These are phyloP conservation scores for Cercospora zeae-maydis DNA, from an alignment of 2,329 filamentous ascomycete species.

Conservation along the genomic window DNA sequence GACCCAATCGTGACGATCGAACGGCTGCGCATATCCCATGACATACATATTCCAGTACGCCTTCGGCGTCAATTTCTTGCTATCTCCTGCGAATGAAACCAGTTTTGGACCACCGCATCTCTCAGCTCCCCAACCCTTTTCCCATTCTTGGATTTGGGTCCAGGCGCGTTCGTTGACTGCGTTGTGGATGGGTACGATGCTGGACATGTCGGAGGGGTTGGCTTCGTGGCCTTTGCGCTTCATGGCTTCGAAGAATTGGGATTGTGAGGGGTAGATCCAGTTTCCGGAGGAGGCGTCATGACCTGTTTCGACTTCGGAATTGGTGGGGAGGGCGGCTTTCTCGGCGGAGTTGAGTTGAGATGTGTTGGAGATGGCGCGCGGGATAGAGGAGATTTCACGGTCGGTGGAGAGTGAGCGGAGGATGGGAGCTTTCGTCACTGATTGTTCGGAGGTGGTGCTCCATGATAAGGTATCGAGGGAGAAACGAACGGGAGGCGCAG, in stretches of 20 bases:
- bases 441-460: conserved; percentile 6
- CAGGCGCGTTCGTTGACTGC: conserved; percentile 97
- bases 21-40: conserved; percentile 84
- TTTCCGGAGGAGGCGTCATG: conserved; percentile 69
- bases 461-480: conserved; percentile 36
- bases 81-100: conserved; percentile 73
- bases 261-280: conserved; percentile 95
- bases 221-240: conserved; percentile 80
- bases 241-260: conserved; percentile 98
- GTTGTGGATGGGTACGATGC: conserved; percentile 95
- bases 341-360: conserved; percentile 38
- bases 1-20: conserved; percentile 96
- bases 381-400: conserved; percentile 77
- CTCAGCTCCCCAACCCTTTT: conserved; percentile 60
- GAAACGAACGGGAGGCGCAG: conserved; percentile 29
- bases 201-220: conserved; percentile 72
- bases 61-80: conserved; percentile 66
- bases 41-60: conserved; percentile 69
- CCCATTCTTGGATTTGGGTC: conserved; percentile 88
- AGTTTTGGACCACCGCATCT: conserved; percentile 76
- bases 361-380: conserved; percentile 38
- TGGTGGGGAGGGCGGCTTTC: conserved; percentile 48
- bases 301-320: conserved; percentile 74
- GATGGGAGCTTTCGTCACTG: conserved; percentile 34
- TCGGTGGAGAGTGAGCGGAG: conserved; percentile 54